phyloP scores from a whole-genome alignment of 2,329 filamentous ascomycete species.

The Bipolaris oryzae region DNA sequence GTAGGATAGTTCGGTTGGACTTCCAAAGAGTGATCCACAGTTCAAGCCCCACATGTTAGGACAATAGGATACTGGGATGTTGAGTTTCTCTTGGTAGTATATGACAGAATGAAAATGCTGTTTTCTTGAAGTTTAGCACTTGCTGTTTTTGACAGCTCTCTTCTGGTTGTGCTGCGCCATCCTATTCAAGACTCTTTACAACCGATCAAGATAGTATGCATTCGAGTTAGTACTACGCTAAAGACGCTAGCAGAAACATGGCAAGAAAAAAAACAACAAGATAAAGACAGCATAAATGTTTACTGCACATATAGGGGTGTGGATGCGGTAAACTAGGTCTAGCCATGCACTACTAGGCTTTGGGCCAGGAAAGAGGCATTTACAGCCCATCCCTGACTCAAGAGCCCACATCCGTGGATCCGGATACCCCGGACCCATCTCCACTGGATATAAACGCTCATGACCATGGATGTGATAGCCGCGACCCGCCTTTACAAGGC shows the following conservation, averaged over 20 bases:
- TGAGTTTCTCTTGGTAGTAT: not conserved
- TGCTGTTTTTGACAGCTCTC: not conserved
- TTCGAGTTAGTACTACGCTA: not conserved
- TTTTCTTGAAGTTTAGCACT: not conserved
- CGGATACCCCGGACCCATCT: not conserved
- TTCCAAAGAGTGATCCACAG: slow-evolving; percentile 20
- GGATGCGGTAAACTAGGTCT: slow-evolving; percentile 1
- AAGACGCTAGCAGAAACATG: not conserved
- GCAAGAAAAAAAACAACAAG: not conserved
- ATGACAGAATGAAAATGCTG: not conserved
- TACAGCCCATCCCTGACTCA: slow-evolving; percentile 8
- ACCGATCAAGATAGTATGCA: not conserved
- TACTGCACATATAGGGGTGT: slow-evolving; percentile 3
- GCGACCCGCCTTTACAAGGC: not conserved
- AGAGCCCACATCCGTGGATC: slow-evolving; percentile 5
- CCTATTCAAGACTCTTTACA: not conserved
- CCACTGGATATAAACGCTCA: not conserved
- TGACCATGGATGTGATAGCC: not conserved
- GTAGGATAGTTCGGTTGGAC: slow-evolving; percentile 27
- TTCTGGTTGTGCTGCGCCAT: not conserved
- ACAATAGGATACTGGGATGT: not conserved
- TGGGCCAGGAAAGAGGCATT: not conserved
- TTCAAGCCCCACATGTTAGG: not conserved
- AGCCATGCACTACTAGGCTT: not conserved
- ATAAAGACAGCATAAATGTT: not conserved